Evolutionary conservation across 805 yeast species (phyloP).

Genomic region (Ogataea degrootiae): DNA sequence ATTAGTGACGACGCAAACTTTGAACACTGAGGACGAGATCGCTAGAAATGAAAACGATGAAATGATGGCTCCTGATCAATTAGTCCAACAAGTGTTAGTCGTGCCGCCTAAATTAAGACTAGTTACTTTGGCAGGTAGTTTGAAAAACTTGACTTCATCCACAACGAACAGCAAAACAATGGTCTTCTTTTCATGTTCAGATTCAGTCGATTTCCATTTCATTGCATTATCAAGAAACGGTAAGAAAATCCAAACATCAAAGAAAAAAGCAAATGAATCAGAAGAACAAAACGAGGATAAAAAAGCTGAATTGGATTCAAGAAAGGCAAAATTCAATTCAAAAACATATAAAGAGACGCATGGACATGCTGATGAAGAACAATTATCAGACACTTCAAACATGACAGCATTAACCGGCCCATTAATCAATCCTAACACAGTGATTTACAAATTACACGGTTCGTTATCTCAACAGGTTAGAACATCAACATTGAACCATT

Average conservation of each 20-base stretch:
- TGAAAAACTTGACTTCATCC: conserved; percentile 44
- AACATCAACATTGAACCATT: conserved; percentile 67
- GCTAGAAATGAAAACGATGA: conserved; percentile 18
- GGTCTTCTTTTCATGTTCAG: conserved; percentile 90
- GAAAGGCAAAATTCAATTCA: conserved; percentile 2
- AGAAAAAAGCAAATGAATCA: conserved; percentile 21
- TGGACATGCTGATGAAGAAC: conserved; percentile 17
- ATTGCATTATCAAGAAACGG: conserved; percentile 65
- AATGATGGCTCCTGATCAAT: conserved; percentile 79
- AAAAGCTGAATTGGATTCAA: conserved; percentile 4
- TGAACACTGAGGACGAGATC: conserved; percentile 17
- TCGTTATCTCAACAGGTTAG: conserved; percentile 81
- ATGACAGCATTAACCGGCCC: conserved; percentile 52
- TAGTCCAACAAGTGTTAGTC: conserved; percentile 71
- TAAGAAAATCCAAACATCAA: conserved; percentile 19
- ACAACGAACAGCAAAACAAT: conserved; percentile 48
- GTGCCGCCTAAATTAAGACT: conserved; percentile 91
- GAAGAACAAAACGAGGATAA: conserved; percentile 6
- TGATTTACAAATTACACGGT: conserved; percentile 79
- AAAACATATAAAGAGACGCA: conserved; percentile 3
- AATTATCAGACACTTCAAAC: conserved; percentile 16
- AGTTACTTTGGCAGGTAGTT: conserved; percentile 68
- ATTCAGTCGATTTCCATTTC: conserved; percentile 93
- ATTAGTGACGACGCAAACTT: conserved; percentile 43
- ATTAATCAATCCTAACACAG: conserved; percentile 36